These are phyloP conservation scores for Chrysoporthe deuterocubensis DNA, from an alignment of 2,329 filamentous ascomycete genomes.

Conservation along the genomic window DNA sequence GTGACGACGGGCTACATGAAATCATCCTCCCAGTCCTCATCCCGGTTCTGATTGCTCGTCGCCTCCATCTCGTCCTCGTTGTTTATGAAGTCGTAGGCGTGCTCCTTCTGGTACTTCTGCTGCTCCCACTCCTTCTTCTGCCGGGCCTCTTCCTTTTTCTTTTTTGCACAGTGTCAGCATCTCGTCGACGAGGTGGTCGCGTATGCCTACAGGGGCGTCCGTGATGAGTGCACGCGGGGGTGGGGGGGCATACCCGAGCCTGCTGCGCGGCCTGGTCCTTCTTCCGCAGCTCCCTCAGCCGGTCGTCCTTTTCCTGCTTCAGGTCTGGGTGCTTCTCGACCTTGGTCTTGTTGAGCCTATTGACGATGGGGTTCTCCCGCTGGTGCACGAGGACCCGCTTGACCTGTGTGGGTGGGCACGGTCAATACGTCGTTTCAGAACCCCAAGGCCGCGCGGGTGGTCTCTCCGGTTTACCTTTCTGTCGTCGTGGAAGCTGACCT, in stretches of 20 bases:
- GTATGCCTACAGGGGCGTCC: too few species aligned
- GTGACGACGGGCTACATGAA: conserved; percentile 70
- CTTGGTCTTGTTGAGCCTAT: conserved; percentile 97
- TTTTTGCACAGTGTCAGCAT: conserved; percentile 51
- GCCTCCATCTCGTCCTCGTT: conserved; percentile 77
- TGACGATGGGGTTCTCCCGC: conserved; percentile 89
- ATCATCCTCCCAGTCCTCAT: conserved; percentile 81
- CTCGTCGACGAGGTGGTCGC: neutral
- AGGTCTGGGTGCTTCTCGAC: conserved; percentile 87
- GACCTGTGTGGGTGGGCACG: conserved; percentile 49
- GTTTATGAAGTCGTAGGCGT: conserved; percentile 94
- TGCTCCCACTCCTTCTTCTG: conserved; percentile 81
- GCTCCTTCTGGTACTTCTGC: conserved; percentile 94
- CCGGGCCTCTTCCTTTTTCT: conserved; percentile 78
- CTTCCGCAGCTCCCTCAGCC: conserved; percentile 71
- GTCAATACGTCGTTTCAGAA: neutral
- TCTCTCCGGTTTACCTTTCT: conserved; percentile 58
- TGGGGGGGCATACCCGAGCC: conserved; percentile 59
- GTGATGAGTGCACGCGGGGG: too few species aligned
- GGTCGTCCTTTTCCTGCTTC: conserved; percentile 78
- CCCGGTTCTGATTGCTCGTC: conserved; percentile 84
- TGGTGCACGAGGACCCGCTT: conserved; percentile 79
- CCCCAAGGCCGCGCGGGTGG: neutral
- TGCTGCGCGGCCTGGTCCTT: conserved; percentile 68
- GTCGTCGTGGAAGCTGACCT: conserved; percentile 91